Percentiles rank a stretch among this genome's conserved stretches.
Conservation (phyloP, 2,329 filamentous ascomycete genomes). For the Cladophialophora bantiana region DNA sequence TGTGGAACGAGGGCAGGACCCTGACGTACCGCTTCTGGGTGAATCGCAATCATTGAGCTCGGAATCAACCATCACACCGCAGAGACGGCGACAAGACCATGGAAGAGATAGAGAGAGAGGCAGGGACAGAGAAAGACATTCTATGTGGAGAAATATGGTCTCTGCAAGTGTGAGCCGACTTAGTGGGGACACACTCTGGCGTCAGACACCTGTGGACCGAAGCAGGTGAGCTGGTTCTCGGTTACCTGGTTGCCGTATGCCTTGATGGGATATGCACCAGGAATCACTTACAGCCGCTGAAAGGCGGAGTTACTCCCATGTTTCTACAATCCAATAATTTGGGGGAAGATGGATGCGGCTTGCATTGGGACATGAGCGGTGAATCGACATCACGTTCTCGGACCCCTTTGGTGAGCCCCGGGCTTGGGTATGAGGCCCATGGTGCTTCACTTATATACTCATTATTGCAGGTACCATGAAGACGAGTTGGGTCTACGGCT, state of each 20-base stretch:
- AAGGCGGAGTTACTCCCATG: background rate
- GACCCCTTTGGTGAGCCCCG: background rate
- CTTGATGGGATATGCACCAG: background rate
- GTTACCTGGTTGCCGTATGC: background rate
- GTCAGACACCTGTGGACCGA: conserved; percentile 39
- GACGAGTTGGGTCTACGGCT: background rate
- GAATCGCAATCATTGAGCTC: conserved; percentile 14
- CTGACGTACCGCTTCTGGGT: conserved; percentile 47
- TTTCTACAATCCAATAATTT: background rate
- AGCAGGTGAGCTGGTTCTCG: conserved; percentile 31
- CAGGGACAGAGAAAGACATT: conserved; percentile 43
- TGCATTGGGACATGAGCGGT: background rate
- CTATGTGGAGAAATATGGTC: conserved; percentile 54
- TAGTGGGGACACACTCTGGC: conserved; percentile 52
- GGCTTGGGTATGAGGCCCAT: background rate
- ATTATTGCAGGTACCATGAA: background rate
- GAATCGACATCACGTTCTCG: background rate
- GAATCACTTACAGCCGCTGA: background rate
- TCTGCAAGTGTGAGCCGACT: conserved; percentile 54
- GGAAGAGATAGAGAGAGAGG: background rate
- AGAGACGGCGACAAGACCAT: conserved; percentile 4
- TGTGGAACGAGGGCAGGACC: conserved; percentile 50
- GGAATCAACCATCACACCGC: conserved; percentile 11
- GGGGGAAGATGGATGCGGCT: background rate
- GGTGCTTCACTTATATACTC: background rate